phyloP scores from a whole-genome alignment of 495 filamentous ascomycete genomes.

The Aspergillus nidulans region DNA sequence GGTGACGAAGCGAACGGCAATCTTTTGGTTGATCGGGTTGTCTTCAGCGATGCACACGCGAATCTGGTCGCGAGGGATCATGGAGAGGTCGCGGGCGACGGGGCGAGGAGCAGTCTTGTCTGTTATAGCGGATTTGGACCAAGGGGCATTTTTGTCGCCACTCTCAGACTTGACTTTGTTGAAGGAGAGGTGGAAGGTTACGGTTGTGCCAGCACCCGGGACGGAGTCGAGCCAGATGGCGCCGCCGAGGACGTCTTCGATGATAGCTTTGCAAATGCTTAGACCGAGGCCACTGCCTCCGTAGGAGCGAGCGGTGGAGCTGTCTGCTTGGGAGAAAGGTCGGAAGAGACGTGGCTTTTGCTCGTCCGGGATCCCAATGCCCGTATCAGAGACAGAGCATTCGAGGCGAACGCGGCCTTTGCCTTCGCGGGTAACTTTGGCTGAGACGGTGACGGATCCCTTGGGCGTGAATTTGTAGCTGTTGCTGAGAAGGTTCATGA shows the following conservation, averaged over 20 bases:
- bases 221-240: conserved; percentile 76
- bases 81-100: conserved; percentile 54
- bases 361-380: conserved; percentile 80
- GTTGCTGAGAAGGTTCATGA: conserved; percentile 90
- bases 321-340: conserved; percentile 88
- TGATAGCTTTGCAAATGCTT: conserved; percentile 91
- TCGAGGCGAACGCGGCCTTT: conserved; percentile 66
- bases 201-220: conserved; percentile 73
- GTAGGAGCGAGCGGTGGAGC: conserved; percentile 79
- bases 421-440: conserved; percentile 64
- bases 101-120: conserved; percentile 26
- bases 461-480: conserved; percentile 90
- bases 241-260: conserved; percentile 85
- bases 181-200: conserved; percentile 79
- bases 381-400: conserved; percentile 85
- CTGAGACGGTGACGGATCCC: conserved; percentile 76
- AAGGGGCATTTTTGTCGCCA: conserved; percentile 45
- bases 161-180: conserved; percentile 66
- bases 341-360: conserved; percentile 81
- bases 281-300: conserved; percentile 87
- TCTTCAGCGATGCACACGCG: conserved; percentile 88
- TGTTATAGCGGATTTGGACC: conserved; percentile 42
- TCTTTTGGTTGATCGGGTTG: conserved; percentile 87
- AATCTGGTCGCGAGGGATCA: conserved; percentile 70
- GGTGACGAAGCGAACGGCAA: conserved; percentile 83